Evolutionary conservation across 2,329 filamentous ascomycete genomes (phyloP), one percentile per base, ranked within the genome.

Genomic region (Sphaceloma murrayae): DNA sequence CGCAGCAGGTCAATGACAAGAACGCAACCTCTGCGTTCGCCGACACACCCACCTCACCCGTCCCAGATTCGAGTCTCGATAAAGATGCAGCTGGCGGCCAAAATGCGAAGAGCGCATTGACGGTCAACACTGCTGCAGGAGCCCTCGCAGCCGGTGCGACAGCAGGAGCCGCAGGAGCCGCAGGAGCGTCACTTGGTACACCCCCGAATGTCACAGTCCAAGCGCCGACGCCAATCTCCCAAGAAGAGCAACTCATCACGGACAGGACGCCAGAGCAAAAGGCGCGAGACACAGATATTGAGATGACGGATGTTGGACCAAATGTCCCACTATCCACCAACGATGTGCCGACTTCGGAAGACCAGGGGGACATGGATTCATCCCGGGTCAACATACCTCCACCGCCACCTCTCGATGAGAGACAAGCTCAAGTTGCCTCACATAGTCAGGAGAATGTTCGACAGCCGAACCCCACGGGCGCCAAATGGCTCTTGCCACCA

Each of bases 401-500:
- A 14, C 75, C 75, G 1, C 74, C 73, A 29, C 73, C 75, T 3
- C 57, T 70, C 29, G 63, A 64, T 36, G 60, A 70, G 51, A 58
- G 66, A 46, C 60, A 68, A 51, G 56, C 62, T 17, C 49, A 39
- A 40, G 48, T 45, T 43, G 36, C 45, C 3, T 45, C 49, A 19
- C 43, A 42, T n/a, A 33, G 40, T 3, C 22, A 39, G 3, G 30
- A 46, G 19, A 40, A 46, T 9, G 16, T 39, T 17, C 56, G 52
- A 36, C 53, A 63, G 51, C 59, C 66, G 33, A 58, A 62, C 7
- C 62, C 66, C 10, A 62, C 66, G 34, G 62, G 73, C 56, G 66
- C 70, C 39, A 79, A 80, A 56, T 85, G 75, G 66, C 70, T 98
- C 26, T 68, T 98, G 45, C 87, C 87, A n/a, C 80, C 88, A 1